phyloP scores from a whole-genome alignment of 164 flowering plant species.

The Cinnamomum chago region DNA sequence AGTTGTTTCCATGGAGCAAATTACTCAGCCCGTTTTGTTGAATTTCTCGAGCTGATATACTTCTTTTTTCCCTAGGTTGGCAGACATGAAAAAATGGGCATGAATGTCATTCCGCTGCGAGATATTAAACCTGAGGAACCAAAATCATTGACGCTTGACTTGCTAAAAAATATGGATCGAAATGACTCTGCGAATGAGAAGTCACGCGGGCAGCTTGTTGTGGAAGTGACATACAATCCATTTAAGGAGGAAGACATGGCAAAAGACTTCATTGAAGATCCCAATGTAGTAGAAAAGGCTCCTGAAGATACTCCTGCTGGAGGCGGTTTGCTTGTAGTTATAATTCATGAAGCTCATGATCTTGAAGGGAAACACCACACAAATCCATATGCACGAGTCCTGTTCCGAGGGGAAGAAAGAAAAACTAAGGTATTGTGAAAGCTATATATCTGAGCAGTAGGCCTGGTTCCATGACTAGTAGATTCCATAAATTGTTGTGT shows the following conservation, averaged over 20 bases:
- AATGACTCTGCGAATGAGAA: slow-evolving; percentile 68
- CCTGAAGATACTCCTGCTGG: slow-evolving; percentile 84
- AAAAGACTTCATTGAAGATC: slow-evolving; percentile 33
- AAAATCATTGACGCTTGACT: slow-evolving; percentile 53
- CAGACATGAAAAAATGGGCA: slow-evolving; percentile 80
- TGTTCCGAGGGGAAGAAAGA: slow-evolving; percentile 72
- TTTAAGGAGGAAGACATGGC: slow-evolving; percentile 57
- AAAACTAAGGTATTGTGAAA: slow-evolving; percentile 61
- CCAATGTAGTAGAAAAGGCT: slow-evolving; percentile 51
- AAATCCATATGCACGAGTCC: slow-evolving; percentile 61
- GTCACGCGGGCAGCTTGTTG: slow-evolving; percentile 66
- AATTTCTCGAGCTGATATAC: no score
- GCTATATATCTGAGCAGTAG: no score
- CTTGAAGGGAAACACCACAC: slow-evolving; percentile 90
- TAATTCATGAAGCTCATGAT: slow-evolving; percentile 71
- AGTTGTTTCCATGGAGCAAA: no score
- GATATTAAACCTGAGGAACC: slow-evolving; percentile 64
- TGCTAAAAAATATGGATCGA: slow-evolving; percentile 67
- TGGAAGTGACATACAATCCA: slow-evolving; percentile 66
- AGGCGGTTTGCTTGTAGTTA: slow-evolving; percentile 73
- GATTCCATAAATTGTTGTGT: no score
- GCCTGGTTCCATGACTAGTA: no score
- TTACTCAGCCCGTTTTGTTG: no score
- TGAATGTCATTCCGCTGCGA: slow-evolving; percentile 65
- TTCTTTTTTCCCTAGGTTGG: slow-evolving; percentile 52